Conservation (phyloP, 1,139 yeast genomes). For the Keqinozyma sinolaborantium region DNA sequence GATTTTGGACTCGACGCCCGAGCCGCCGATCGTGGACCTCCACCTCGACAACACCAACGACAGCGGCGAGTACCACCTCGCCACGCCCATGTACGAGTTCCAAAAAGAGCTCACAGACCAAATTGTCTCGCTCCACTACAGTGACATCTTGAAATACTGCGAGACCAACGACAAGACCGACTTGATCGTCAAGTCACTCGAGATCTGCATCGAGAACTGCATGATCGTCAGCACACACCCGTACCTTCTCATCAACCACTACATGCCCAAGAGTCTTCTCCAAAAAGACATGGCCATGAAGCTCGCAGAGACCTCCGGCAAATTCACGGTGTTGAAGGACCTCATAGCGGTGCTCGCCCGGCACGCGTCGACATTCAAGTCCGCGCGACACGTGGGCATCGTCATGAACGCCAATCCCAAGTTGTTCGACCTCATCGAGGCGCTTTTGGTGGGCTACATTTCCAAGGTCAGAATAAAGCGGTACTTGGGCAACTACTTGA, state of each 20-base stretch:
- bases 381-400: slow-evolving; percentile 25
- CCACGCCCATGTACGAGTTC: slow-evolving; percentile 84
- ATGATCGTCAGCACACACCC: slow-evolving; percentile 87
- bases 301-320: slow-evolving; percentile 82
- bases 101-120: slow-evolving; percentile 93
- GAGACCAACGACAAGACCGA: slow-evolving; percentile 60
- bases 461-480: slow-evolving; percentile 51
- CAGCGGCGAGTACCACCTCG: slow-evolving; percentile 74
- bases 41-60: slow-evolving; percentile 31
- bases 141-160: slow-evolving; percentile 84
- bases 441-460: slow-evolving; percentile 64
- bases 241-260: slow-evolving; percentile 76
- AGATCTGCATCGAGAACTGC: slow-evolving; percentile 71
- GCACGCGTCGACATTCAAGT: background rate
- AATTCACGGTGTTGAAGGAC: slow-evolving; percentile 68
- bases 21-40: slow-evolving; percentile 68
- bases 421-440: slow-evolving; percentile 74
- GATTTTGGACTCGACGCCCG: slow-evolving; percentile 81
- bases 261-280: slow-evolving; percentile 77
- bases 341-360: slow-evolving; percentile 39
- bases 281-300: slow-evolving; percentile 75
- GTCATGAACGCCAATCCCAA: slow-evolving; percentile 36
- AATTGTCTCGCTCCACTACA: slow-evolving; percentile 84
- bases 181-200: slow-evolving; percentile 63
- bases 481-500: slow-evolving; percentile 55